Evolutionary conservation across 2,329 filamentous ascomycete genomes (phyloP).

Genomic region (Hypoxylon sp.): DNA sequence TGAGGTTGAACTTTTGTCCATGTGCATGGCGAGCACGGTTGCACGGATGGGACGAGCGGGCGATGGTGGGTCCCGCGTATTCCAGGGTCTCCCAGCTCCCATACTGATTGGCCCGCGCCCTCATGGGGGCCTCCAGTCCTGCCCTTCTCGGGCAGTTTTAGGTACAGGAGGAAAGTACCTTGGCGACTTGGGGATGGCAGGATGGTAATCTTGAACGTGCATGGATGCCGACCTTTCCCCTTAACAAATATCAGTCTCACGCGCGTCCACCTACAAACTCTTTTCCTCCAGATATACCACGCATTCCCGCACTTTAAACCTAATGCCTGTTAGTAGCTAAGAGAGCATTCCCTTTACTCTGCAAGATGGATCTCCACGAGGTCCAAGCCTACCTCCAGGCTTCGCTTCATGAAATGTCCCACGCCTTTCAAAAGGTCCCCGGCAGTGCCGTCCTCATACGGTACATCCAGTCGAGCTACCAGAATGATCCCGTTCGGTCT

Average conservation of each 20-base stretch:
- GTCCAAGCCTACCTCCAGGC: constrained; percentile 62
- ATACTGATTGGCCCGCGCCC: background rate
- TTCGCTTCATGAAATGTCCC: constrained; percentile 60
- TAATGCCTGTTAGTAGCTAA: constrained; percentile 13
- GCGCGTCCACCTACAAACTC: constrained; percentile 9
- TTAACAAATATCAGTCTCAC: background rate
- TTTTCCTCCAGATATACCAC: constrained; percentile 4
- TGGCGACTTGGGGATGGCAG: no score
- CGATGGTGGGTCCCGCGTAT: background rate
- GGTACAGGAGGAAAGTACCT: no score
- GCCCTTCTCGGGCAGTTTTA: no score
- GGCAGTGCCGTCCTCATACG: constrained; percentile 93
- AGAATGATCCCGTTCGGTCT: constrained; percentile 93
- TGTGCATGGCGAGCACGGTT: no score
- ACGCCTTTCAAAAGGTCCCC: constrained; percentile 86
- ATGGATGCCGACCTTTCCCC: background rate
- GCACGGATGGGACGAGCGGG: background rate
- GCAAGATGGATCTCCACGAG: constrained; percentile 69
- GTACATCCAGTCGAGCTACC: constrained; percentile 97
- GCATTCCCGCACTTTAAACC: background rate
- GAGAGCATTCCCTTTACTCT: constrained; percentile 2
- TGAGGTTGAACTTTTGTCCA: no score
- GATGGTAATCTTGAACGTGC: background rate
- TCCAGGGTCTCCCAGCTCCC: background rate
- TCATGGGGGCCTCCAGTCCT: background rate